Base-by-base conservation (phyloP, 108 stramenopile species). In the Epithemia pelagica region DNA sequence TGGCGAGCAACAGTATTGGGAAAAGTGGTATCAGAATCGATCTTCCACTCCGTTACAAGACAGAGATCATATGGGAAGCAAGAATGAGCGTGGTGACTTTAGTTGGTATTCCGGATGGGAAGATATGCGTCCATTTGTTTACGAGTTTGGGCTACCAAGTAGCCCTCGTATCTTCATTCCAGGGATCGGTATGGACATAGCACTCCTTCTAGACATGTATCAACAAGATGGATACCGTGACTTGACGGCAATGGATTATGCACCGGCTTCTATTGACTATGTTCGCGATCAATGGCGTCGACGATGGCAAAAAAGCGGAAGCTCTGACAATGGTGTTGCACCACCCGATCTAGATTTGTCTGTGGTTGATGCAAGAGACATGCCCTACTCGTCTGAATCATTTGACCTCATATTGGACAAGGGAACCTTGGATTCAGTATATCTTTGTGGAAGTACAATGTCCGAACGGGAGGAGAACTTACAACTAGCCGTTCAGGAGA, bases 331-430 rank as follows among this genome's bases (percentile, higher is more conserved):
- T 5, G 10, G 10, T 5, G 37, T 46, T 5, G 10, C 15, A 15
- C 15, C 37, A 46, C 37, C 37, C 5, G 5, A 46, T 15, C 10
- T 61, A 21, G 61, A 61, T 31, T 56, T 87, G 53, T 24, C 62
- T 21, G 78, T 77, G 10, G 73, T 71, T 24, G 89, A 90, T 82
- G 84, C 82, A 22, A 69, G 89, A 32, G 54, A 67, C 46, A 67
- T 90, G 33, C 54, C 56, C 0, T 24, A 3, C 10, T 7, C 29
- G 70, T 66, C 52, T 15, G 53, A 64, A 26, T 59, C 28, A 31
- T 90, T 85, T 62, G 89, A 90, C 74, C 74, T 78, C n/a, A 76
- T 87, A n/a, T 58, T 90, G 28, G 89, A 90, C 66, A 90, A 87
- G 66, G 86, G 89, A 8, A 81, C 81, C 8, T 67, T 90, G 51